Evolutionary conservation across 345 rosid genomes (phyloP), one percentile per base, ranked within the genome.

Genomic region (Rhizophora apiculata): DNA sequence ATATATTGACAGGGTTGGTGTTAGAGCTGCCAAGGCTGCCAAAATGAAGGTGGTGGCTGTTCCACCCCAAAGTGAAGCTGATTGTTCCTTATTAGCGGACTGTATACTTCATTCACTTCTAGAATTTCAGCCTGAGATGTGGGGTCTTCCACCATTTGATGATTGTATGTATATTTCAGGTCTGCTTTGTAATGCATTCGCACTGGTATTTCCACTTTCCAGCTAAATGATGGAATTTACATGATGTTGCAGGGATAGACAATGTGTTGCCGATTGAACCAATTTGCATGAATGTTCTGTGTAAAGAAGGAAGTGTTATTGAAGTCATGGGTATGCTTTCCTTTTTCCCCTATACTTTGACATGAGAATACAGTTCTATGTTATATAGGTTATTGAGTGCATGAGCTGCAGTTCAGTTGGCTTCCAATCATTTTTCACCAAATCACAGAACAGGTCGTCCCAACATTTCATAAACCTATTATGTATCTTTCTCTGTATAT

Each of bases 111-210:
- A 68, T 69, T 76, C 85, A 54, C 83, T 82, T 39, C 73, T 82
- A 24, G 79, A 82, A 66, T 79, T 82, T 65, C 78, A 18, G 64
- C 85, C 83, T 11, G 79, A 79, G 68, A 56, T 37, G 7, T 79
- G 85, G 83, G 78, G 79, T 72, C 85, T 82, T 68, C 83, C 83
- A 43, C 80, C 73, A 46, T 82, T 82, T 36, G 74, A 79, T 61
- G 83, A 82, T 55, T 76, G 85, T 82, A 73, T 46, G 68, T 52
- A 65, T 53, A 31, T 43, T 55, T 36, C 39, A 19, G 27, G 43
- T 39, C 29, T 55, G 29, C 61, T 52, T 7, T 32, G 16, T 20
- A 20, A 36, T 27, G 54, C 10, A 37, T 36, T 21, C 6, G 34
- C 32, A 63, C 24, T 8, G 36, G 39, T 18, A 39, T 9, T 26